These are phyloP conservation scores for Fusarium verticillioides DNA, from an alignment of 2,329 filamentous ascomycete species.

Conservation along the genomic window DNA sequence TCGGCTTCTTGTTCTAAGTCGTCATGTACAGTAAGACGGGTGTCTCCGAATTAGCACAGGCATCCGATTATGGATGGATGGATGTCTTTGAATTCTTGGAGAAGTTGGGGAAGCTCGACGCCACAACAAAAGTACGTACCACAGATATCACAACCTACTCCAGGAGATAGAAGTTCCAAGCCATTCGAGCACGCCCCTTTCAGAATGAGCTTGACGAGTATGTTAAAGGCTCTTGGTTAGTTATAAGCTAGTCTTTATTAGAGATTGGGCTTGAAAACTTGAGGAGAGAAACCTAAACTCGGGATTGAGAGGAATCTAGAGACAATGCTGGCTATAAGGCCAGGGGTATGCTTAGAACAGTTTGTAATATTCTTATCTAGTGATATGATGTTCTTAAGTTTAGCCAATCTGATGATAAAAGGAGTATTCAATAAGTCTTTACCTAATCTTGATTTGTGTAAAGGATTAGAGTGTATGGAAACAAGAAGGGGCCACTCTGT, in stretches of 20 bases:
- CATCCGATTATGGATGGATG: background rate
- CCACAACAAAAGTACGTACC: background rate
- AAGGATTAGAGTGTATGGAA: background rate
- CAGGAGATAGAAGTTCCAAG: background rate
- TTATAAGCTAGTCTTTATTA: background rate
- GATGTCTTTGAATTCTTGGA: background rate
- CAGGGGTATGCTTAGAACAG: background rate
- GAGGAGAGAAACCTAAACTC: background rate
- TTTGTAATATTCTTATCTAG: background rate
- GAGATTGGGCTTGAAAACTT: background rate
- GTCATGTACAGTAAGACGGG: too few species aligned
- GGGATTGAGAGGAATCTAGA: background rate
- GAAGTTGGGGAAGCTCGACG: slow-evolving; percentile 16
- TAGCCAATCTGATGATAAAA: background rate
- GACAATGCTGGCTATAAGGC: background rate
- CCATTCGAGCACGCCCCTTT: background rate
- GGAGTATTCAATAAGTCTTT: background rate
- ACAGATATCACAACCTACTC: background rate
- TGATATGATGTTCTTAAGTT: background rate
- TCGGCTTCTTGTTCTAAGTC: background rate
- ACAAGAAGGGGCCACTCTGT: background rate
- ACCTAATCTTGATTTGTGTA: background rate
- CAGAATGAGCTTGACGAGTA: background rate
- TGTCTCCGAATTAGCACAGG: background rate
- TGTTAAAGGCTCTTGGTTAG: background rate